Conservation (phyloP, 495 filamentous ascomycete genomes). For the Neurospora tetraspora region DNA sequence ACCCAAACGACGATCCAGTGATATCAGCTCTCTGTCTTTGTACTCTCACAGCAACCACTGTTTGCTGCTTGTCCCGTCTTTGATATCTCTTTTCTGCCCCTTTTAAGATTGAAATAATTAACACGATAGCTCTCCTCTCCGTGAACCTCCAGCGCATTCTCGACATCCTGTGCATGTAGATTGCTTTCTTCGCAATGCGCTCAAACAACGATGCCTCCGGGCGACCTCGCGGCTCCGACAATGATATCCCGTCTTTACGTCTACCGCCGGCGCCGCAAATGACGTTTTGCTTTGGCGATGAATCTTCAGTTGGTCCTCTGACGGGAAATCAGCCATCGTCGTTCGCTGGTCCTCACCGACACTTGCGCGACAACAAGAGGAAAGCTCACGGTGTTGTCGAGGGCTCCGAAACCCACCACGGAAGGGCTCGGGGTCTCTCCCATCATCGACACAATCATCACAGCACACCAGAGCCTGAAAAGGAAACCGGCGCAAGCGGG, state of each 20-base stretch:
- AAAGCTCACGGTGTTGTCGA: not conserved
- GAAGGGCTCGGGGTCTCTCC: not conserved
- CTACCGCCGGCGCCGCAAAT: slow-evolving; percentile 32
- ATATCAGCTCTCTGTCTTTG: not conserved
- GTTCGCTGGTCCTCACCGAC: slow-evolving; percentile 15
- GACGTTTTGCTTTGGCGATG: slow-evolving; percentile 47
- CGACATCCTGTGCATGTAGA: not conserved
- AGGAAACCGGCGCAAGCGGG: not conserved
- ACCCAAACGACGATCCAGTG: not conserved
- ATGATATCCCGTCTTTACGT: slow-evolving; percentile 18
- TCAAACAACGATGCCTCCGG: slow-evolving; percentile 18
- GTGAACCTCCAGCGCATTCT: not conserved
- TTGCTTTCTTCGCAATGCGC: not conserved
- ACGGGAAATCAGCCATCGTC: slow-evolving; percentile 13
- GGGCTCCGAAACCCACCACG: not conserved
- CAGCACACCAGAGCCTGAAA: slow-evolving; percentile 1
- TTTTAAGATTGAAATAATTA: not conserved
- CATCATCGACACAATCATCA: not conserved
- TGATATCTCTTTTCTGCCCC: not conserved
- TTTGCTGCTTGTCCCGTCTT: not conserved
- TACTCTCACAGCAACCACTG: not conserved
- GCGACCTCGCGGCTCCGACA: slow-evolving; percentile 17
- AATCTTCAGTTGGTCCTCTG: slow-evolving; percentile 39
- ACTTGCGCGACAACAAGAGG: slow-evolving; percentile 26
- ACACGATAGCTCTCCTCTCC: not conserved